Evolutionary conservation across 257 asterid genomes (phyloP), one percentile per base, ranked within the genome.

Genomic region (Capsicum pubescens): DNA sequence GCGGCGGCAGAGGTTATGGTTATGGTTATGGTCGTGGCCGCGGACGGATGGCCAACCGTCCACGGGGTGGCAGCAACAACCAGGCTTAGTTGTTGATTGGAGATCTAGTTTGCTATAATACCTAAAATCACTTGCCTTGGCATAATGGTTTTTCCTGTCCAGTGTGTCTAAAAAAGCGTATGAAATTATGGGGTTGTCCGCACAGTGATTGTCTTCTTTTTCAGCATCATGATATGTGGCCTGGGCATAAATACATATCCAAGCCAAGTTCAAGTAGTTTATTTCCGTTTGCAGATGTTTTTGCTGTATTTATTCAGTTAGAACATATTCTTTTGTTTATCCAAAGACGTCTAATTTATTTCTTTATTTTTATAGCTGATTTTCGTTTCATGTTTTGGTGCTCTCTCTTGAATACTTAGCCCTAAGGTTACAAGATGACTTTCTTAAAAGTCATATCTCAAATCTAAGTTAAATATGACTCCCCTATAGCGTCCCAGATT

Each of bases 1-100:
- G 92, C 50, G 90, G 93, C 32, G 95, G 96, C 81, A 86, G 94
- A 82, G 94, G 94, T 54, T 91, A 89, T 87, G 90, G 89, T 17
- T 86, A 26, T 26, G 32, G 32, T 39, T 39, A 86, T 59, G 93
- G 95, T 0, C 60, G 76, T 21, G 60, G 84, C 39, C 91, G 91
- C 44, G 97, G 94, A 3, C 92, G 92, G 76, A 88, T 90, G 93
- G 93, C 90, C 3, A 58, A 32, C 54, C 90, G 85, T 36, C 87
- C 90, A 11, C 89, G 94, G 87, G 97, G 88, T 55, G 94, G 91
- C n/a, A 92, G 87, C 78, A 88, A 87, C 80, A 88, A 87, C 89
- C 94, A 93, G 86, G 94, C 81, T 17, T 92, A 92, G 88, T 74
- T 70, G 58, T 72, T 44, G 85, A 56, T 74, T 60, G 85, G 68